These are phyloP conservation scores for Leonotis leonurus DNA, from an alignment of 257 asterid genomes.

Conservation along the genomic window DNA sequence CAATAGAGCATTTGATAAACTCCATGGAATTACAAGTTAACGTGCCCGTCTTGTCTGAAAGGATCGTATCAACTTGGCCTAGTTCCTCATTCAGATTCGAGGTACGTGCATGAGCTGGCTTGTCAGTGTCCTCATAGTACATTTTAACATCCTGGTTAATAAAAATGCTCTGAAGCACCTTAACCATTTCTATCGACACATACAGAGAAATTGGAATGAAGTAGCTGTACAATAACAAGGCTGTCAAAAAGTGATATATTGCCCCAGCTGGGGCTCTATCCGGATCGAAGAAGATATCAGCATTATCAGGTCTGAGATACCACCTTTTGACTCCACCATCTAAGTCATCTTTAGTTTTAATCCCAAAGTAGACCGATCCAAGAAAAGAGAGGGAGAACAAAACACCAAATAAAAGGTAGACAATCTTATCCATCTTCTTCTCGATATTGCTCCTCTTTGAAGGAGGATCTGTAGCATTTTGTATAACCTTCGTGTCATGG, in stretches of 20 bases:
- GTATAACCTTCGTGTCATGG: conserved; percentile 80
- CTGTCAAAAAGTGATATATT: conserved; percentile 61
- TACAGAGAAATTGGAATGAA: conserved; percentile 78
- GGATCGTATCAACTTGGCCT: conserved; percentile 79
- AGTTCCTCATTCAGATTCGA: conserved; percentile 90
- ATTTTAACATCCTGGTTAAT: conserved; percentile 69
- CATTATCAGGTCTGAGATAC: conserved; percentile 57
- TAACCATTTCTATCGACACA: conserved; percentile 80
- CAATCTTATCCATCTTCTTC: conserved; percentile 56
- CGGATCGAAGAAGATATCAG: conserved; percentile 48
- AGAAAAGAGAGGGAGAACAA: conserved; percentile 39
- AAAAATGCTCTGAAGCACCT: conserved; percentile 66
- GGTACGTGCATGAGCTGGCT: conserved; percentile 83
- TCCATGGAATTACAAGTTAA: conserved; percentile 93
- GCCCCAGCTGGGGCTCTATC: conserved; percentile 46
- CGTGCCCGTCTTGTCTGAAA: conserved; percentile 94
- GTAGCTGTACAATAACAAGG: conserved; percentile 51
- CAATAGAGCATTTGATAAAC: conserved; percentile 78
- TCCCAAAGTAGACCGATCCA: conserved; percentile 60
- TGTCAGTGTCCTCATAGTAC: conserved; percentile 77
- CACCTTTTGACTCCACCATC: conserved; percentile 38
- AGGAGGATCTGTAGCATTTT: conserved; percentile 62
- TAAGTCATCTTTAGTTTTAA: conserved; percentile 43
- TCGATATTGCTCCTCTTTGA: conserved; percentile 71
- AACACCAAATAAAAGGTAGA: conserved; percentile 50